Evolutionary conservation across 1,284 basidiomycete species (phyloP), one percentile per base, ranked within the genome.

Genomic region (Apiotrichum porosum): DNA sequence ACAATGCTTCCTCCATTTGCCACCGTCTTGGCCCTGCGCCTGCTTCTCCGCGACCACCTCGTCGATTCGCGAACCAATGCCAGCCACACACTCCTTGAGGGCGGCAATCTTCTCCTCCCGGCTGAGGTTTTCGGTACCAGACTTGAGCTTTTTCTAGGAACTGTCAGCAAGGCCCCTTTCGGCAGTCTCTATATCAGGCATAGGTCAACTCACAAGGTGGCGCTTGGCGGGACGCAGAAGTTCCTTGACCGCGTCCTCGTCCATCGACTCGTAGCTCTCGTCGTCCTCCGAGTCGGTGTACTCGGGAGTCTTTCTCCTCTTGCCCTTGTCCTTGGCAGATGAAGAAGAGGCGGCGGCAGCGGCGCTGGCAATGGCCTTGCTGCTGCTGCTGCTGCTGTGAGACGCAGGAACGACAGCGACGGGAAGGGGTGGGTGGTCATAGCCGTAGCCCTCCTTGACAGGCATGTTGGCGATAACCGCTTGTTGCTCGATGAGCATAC

Each of bases 171-270:
- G n/a, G n/a, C n/a, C n/a, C n/a, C 26, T 28, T 28, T 6, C 26
- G 26, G 8, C 26, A 28, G 8, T 28, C 12, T 12, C 8, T 28
- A 17, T 6, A 12, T 30, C 15, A 37, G 32, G 15, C 13, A n/a
- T 15, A 8, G 26, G 3, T n/a, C 14, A 3, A 78, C 83, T 66
- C 63, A 88, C 88, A 54, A 99, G 79, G 71, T 97, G 89, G 73
- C 89, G 89, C 80, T 97, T 97, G 54, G 97, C 94, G 3, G 95
- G 95, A 42, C 95, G 82, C 58, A 99, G 74, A 64, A 93, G 84
- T 74, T 97, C 93, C 75, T 99, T 99, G 39, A 94, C 95, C 17
- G 86, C 79, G 24, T 78, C 80, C 72, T 98, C 95, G 66, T 97
- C 94, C 93, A 98, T 97, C 6, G 90, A 94, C 10, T 88, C 86